Conservation (phyloP, 805 yeast species). For the Starmerella potacharoeniae region DNA sequence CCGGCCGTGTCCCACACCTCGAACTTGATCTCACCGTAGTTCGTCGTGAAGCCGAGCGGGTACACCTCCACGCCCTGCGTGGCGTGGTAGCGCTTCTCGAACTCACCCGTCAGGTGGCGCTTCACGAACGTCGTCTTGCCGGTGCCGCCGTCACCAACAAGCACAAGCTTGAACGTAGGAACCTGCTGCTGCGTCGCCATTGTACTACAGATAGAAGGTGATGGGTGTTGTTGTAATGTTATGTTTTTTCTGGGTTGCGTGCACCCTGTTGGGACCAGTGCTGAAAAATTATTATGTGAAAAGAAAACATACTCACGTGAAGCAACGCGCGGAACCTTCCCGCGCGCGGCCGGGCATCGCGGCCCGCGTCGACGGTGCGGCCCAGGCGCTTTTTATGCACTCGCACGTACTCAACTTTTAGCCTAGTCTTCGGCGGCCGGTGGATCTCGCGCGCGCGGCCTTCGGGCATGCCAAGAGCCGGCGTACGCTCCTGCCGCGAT, state of each 20-base stretch:
- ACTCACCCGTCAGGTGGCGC: constrained; percentile 98
- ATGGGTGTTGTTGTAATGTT: neutral
- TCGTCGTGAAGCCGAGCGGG: constrained; percentile 95
- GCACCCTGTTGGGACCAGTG: neutral
- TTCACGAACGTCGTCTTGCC: constrained; percentile 99
- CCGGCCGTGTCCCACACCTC: constrained; percentile 99
- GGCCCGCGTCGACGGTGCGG: neutral
- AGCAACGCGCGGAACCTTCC: constrained; percentile 1
- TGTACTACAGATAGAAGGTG: constrained; percentile 8
- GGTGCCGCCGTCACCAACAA: constrained; percentile 99
- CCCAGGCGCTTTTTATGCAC: neutral
- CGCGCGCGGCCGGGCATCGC: neutral
- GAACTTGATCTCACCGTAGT: constrained; percentile 96
- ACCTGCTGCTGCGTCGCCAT: constrained; percentile 38
- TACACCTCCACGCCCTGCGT: constrained; percentile 99
- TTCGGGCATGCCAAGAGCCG: too few species aligned
- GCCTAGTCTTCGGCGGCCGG: too few species aligned
- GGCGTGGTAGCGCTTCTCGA: constrained; percentile 97
- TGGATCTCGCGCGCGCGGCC: too few species aligned
- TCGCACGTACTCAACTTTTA: too few species aligned
- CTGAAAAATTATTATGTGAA: constrained; percentile 4
- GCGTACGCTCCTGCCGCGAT: too few species aligned
- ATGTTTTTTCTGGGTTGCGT: constrained; percentile 4
- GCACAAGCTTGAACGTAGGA: constrained; percentile 95
- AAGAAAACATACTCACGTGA: neutral